These are phyloP conservation scores for Exophiala oligosperma DNA, from an alignment of 2,329 filamentous ascomycete species.

Conservation along the genomic window DNA sequence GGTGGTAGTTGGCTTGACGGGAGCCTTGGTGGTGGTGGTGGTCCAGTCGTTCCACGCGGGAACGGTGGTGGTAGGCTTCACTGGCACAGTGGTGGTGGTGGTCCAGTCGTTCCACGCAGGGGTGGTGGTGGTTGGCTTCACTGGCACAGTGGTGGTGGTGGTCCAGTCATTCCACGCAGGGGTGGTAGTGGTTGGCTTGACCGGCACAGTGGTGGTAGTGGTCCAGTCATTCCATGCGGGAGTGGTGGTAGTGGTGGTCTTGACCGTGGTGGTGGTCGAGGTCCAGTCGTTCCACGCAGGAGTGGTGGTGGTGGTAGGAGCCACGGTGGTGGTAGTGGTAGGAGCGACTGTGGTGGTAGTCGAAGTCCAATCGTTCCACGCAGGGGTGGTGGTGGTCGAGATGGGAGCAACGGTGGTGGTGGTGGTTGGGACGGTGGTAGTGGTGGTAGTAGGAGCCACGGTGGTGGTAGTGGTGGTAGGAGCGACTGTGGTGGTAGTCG, in stretches of 20 bases:
- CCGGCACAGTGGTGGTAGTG: constrained; percentile 1
- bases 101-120: not conserved
- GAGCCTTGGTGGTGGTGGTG: not conserved
- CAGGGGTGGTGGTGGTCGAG: constrained; percentile 32
- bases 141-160: constrained; percentile 2
- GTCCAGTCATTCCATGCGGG: constrained; percentile 8
- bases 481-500: constrained; percentile 28
- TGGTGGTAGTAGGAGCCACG: constrained; percentile 23
- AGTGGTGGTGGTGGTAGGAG: constrained; percentile 41
- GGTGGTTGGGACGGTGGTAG: constrained; percentile 11
- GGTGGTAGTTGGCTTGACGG: not conserved
- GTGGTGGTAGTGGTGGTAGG: constrained; percentile 28
- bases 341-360: constrained; percentile 7
- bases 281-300: constrained; percentile 15
- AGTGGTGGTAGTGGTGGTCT: constrained; percentile 11
- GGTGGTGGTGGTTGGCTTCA: not conserved
- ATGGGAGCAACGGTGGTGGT: constrained; percentile 3
- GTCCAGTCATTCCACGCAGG: constrained; percentile 6
- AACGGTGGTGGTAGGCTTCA: not conserved
- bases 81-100: not conserved
- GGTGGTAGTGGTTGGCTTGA: constrained; percentile 1
- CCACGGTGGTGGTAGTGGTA: constrained; percentile 36
- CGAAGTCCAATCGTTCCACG: constrained; percentile 18
- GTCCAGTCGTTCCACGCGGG: not conserved
- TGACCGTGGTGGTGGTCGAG: constrained; percentile 11